Base-by-base conservation (phyloP, 2,329 filamentous ascomycete genomes). In the Aspergillus alliaceus region DNA sequence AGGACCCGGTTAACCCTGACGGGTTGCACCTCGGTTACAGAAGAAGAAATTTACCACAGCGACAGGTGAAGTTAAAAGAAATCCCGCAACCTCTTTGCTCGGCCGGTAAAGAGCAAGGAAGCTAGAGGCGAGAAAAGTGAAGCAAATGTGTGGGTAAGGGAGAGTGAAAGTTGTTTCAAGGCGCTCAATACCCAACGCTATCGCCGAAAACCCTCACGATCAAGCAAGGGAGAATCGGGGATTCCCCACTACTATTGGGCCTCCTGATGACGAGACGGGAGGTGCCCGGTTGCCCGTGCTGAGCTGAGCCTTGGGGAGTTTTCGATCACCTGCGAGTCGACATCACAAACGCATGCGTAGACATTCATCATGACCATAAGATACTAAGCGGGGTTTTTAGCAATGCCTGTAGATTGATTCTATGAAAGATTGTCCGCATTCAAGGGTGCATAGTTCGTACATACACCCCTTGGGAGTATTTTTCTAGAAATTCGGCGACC, bases 401-500 rank as follows among this genome's bases (percentile, higher is more conserved):
- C 15, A 22, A 8, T 24, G 31, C 20, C n/a, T 27, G 8, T 35
- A 20, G 14, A 11, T 18, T 34, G 39, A 47, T 47, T 27, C 29
- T 24, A 46, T 11, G 12, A 31, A 29, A 29, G 46, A 18, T 20
- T 42, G 24, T 44, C 47, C 44, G 47, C 46, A 51, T 25, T 9
- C 46, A 42, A 24, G n/a, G 35, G 25, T 52, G 29, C 25, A 18
- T 29, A 29, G 5, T 29, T 9, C 27, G 50, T 24, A 27, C n/a
- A 32, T 31, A 32, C 27, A 14, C n/a, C 12, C 9, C 15, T 25
- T n/a, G 14, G n/a, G 27, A n/a, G 15, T 5, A 40, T 42, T 27
- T 39, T 57, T 59, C 58, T 57, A 59, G 58, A 59, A 59, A 51
- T 35, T 52, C 57, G 34, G 31, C 18, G 34, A 54, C 58, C 44